Conservation (phyloP, 148 eudicot species). For the Mesembryanthemum crystallinum region DNA sequence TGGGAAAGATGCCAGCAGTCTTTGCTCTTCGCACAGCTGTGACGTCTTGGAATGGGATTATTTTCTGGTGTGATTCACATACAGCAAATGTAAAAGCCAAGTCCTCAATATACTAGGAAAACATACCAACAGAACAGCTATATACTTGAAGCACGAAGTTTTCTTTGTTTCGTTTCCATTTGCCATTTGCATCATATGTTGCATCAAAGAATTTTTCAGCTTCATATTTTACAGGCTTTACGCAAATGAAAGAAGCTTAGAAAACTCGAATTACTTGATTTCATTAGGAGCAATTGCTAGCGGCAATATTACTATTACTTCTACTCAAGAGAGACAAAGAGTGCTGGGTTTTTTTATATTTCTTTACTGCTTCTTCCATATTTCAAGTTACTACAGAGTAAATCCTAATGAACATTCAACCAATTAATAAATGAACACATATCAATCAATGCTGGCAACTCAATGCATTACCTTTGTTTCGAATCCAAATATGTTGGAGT, state of each 20-base stretch:
- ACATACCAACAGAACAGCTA: neutral
- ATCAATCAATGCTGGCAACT: too few species aligned
- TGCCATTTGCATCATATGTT: neutral
- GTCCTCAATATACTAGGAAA: slow-evolving; percentile 9
- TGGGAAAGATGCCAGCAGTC: slow-evolving; percentile 91
- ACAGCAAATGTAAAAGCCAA: slow-evolving; percentile 13
- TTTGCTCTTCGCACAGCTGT: slow-evolving; percentile 84
- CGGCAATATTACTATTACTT: neutral
- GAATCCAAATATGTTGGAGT: slow-evolving; percentile 94
- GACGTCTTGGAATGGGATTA: slow-evolving; percentile 71
- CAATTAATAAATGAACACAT: neutral
- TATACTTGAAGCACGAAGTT: slow-evolving; percentile 2
- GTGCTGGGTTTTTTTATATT: neutral
- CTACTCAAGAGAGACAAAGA: neutral
- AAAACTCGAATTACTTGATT: neutral
- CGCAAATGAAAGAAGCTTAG: slow-evolving; percentile 4
- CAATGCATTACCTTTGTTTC: slow-evolving; percentile 79
- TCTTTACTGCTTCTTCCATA: neutral
- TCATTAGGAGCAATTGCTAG: neutral
- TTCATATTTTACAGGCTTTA: neutral
- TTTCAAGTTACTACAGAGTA: neutral
- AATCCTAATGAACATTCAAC: slow-evolving; percentile 5
- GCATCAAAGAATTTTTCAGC: neutral
- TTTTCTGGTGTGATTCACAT: slow-evolving; percentile 52
- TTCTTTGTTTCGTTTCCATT: neutral